A percentile compares a stretch with the other conserved stretches of the same genome.
Conservation (phyloP, 192 early-diverging fungal genomes). For the Podochytrium sp. region DNA sequence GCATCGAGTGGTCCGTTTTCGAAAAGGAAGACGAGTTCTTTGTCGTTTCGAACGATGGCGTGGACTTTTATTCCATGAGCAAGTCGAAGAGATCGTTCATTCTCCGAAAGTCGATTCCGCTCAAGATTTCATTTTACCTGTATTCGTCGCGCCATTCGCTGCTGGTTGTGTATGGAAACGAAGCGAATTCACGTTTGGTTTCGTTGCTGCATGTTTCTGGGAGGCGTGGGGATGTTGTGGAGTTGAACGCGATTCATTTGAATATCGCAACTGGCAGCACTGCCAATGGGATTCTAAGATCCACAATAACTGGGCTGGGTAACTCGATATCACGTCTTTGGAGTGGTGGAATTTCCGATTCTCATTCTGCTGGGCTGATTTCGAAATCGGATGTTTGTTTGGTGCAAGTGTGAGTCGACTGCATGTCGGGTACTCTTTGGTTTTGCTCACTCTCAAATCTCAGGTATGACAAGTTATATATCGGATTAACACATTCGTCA, state of each 20-base stretch:
- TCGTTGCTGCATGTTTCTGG: neutral
- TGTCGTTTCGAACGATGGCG: slow-evolving; percentile 17
- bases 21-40: slow-evolving; percentile 22
- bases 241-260: neutral
- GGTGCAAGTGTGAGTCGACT: slow-evolving; percentile 22
- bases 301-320: neutral
- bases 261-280: neutral
- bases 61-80: slow-evolving; percentile 37
- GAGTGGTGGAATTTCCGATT: neutral
- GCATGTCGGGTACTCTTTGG: too few relatives aligned
- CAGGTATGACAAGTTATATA: slow-evolving; percentile 29
- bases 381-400: neutral
- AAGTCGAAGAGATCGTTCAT: slow-evolving; percentile 16
- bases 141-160: slow-evolving; percentile 23
- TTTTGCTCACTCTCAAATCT: neutral
- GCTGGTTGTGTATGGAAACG: neutral
- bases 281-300: neutral
- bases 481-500: neutral
- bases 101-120: slow-evolving; percentile 1
- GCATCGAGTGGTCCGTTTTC: slow-evolving; percentile 30
- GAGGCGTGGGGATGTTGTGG: neutral
- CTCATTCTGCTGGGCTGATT: neutral
- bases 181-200: neutral
- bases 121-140: slow-evolving; percentile 19
- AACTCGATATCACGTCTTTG: neutral